Evolutionary conservation across 148 eudicot genomes (phyloP), one percentile per base, ranked within the genome.

Genomic region (Heliosperma pusillum): DNA sequence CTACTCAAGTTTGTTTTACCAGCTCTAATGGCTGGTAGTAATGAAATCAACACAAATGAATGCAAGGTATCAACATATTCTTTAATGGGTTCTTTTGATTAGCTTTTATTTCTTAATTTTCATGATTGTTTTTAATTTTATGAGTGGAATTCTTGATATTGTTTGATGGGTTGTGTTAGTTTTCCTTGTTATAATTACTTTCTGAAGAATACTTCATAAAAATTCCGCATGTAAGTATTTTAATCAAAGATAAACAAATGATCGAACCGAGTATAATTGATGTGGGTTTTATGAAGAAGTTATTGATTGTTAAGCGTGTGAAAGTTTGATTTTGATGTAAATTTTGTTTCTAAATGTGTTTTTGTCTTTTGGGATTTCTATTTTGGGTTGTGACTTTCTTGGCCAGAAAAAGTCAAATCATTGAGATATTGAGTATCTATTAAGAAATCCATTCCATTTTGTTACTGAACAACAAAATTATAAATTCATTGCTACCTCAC

Each of bases 1-100:
- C 9, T 63, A 7, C 29, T 33, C 25, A 7, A 19, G 1, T 13
- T 22, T 74, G 30, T 56, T 24, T 40, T 70, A 24, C 40, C 7
- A 11, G 9, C 13, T 21, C 36, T 55, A 56, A 83, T 83, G 86
- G 86, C 83, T 50, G 83, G 86, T 3, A 83, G 83, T 77, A 83
- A 83, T 80, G 81, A 83, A 58, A 71, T 83, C 79, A 83, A 80
- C 79, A 15, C 73, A 57, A 83, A 80, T 74, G 86, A 83, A 72
- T 83, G 86, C 83, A 83, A 83, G 86, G 86, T 76, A 77, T 66
- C 25, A 2, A 16, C 10, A 6, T 11, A 2, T 47, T 7, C 27
- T 5, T 19, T n/a, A n/a, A n/a, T n/a, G n/a, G n/a, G n/a, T n/a
- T n/a, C n/a, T n/a, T n/a, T n/a, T n/a, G n/a, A n/a, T n/a, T n/a